phyloP scores from a whole-genome alignment of 768 basidiomycete species.

The Podaxis mareebaensis region DNA sequence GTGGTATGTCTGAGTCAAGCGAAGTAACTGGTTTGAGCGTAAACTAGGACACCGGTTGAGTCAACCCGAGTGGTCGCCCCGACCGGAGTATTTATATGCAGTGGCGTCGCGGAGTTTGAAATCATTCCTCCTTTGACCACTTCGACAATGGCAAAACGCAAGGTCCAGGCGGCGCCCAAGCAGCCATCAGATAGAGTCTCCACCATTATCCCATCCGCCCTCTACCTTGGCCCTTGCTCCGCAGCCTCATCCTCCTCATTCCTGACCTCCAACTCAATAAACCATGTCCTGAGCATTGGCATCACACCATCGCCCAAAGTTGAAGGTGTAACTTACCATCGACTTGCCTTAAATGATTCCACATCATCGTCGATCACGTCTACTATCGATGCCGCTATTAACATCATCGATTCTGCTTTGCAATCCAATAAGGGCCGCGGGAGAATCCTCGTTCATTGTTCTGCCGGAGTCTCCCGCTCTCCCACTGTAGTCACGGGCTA shows the following conservation, averaged over 20 bases:
- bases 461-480: constrained; percentile 46
- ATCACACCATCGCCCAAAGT: constrained; percentile 29
- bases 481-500: constrained; percentile 43
- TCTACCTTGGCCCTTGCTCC: constrained; percentile 44
- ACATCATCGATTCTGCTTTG: constrained; percentile 31
- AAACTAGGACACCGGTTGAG: no score
- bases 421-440: constrained; percentile 26
- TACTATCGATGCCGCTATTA: constrained; percentile 27
- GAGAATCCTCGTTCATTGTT: constrained; percentile 44
- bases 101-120: not conserved
- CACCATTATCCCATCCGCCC: constrained; percentile 26
- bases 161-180: not conserved
- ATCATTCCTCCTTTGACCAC: not conserved
- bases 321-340: constrained; percentile 36
- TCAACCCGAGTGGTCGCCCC: no score
- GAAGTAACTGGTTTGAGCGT: not conserved
- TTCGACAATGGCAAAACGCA: constrained; percentile 3
- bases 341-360: constrained; percentile 39
- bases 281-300: constrained; percentile 43
- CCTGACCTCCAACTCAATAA: constrained; percentile 34
- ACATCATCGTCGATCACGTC: constrained; percentile 28
- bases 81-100: not conserved
- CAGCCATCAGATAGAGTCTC: constrained; percentile 20
- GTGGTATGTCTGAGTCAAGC: not conserved
- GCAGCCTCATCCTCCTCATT: constrained; percentile 36